Evolutionary conservation across 331 rosid genomes (phyloP), one percentile per base, ranked within the genome.

Genomic region (Telfairia occidentalis): DNA sequence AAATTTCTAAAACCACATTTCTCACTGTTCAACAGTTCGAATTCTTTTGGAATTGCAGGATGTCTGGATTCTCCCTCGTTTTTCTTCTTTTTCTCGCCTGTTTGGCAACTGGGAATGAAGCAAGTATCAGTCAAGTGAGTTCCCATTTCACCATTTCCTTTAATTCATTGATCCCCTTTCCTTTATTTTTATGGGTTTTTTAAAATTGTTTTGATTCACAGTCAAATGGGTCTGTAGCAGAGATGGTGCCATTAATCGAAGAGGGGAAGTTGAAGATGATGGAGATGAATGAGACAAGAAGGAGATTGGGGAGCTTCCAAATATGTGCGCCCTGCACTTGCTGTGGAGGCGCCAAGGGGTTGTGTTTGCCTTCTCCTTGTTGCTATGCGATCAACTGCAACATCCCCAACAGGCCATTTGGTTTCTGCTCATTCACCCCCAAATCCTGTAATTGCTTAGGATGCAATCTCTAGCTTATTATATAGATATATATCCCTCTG

Each of bases 301-400:
- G 99, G 82, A 92, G 43, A 74, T 74, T 96, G 78, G 86, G 99
- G 57, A 92, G 97, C 86, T 96, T 96, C 83, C 90, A 77, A 90
- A 90, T 96, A 79, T 96, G 99, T 78, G 99, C 97, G 1, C 76
- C 90, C 13, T 96, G 99, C 76, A 96, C 99, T 52, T 96, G 99
- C 83, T 96, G 99, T 76, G 99, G 99, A 71, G 97, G 99, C 46
- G 90, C 97, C 2, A 92, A 65, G 88, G 96, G 99, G 35, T 78
- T 87, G 0, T 96, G 99, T 79, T 84, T 96, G 87, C 92, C 99
- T 15, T 89, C 97, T 82, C 97, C 97, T 5, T 96, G 99, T 85
- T 96, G 99, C 90, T 96, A 92, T 82, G 97, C 99, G 52, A 96
- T 96, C 90, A 90, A 92, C 81, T 96, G 99, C 94, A 90, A 96